phyloP scores from a whole-genome alignment of 2,329 filamentous ascomycete species.

The Tothia fuscella region DNA sequence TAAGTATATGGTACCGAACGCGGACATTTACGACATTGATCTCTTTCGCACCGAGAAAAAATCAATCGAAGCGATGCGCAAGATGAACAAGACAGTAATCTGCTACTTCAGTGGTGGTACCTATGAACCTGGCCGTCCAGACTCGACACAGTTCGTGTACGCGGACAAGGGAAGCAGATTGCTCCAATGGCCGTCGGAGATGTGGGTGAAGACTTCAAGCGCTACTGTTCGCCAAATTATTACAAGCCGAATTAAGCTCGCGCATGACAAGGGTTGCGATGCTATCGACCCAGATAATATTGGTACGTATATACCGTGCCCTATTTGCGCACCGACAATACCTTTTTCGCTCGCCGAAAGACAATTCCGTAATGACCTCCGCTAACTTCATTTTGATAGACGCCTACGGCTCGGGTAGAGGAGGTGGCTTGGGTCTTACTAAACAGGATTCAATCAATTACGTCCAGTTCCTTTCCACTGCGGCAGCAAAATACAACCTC shows the following conservation, averaged over 20 bases:
- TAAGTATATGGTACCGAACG: background rate
- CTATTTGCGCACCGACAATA: no score
- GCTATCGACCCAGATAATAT: no score
- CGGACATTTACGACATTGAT: conserved; percentile 4
- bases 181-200: conserved; percentile 53
- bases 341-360: no score
- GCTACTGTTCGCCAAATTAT: conserved; percentile 52
- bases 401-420: background rate
- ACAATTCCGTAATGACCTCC: no score
- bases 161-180: conserved; percentile 46
- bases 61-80: background rate
- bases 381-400: no score
- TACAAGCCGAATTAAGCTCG: conserved; percentile 45
- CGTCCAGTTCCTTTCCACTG: conserved; percentile 5
- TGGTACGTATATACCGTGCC: no score
- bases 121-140: conserved; percentile 51
- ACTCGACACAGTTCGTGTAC: conserved; percentile 41
- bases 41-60: background rate
- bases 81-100: conserved; percentile 21
- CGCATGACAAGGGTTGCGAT: conserved; percentile 52
- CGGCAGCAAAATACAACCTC: conserved; percentile 21
- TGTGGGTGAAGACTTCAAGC: conserved; percentile 53
- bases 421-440: conserved; percentile 7
- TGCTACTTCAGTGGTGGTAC: conserved; percentile 67
- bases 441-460: conserved; percentile 7